phyloP scores from a whole-genome alignment of 768 basidiomycete genomes.

The Podaxis pistillaris region DNA sequence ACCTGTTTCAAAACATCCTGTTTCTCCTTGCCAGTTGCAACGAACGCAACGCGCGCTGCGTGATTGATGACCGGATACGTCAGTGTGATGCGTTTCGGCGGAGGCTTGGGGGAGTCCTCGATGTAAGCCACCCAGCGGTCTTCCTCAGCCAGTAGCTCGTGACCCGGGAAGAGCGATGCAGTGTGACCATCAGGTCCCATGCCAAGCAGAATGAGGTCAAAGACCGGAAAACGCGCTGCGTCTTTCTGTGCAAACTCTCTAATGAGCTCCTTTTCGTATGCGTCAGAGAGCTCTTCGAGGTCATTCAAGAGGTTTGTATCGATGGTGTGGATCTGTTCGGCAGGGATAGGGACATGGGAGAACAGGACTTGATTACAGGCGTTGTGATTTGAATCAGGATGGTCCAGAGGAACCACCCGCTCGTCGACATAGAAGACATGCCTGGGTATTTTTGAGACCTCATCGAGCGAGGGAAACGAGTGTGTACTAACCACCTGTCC shows the following conservation, averaged over 20 bases:
- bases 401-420: conserved; percentile 89
- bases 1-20: conserved; percentile 67
- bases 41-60: conserved; percentile 84
- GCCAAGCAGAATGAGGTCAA: conserved; percentile 95
- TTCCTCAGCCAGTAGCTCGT: conserved; percentile 76
- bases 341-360: conserved; percentile 78
- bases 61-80: conserved; percentile 92
- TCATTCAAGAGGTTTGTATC: conserved; percentile 65
- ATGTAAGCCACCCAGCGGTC: conserved; percentile 95
- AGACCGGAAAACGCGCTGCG: conserved; percentile 93
- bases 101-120: conserved; percentile 93
- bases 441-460: conserved; percentile 45
- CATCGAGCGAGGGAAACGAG: neutral
- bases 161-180: conserved; percentile 95
- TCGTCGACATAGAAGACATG: conserved; percentile 98
- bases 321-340: conserved; percentile 78
- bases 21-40: conserved; percentile 83
- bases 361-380: conserved; percentile 75
- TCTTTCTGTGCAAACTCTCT: conserved; percentile 89
- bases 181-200: conserved; percentile 99
- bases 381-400: conserved; percentile 89
- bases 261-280: conserved; percentile 84
- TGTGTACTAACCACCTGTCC: conserved; percentile 82
- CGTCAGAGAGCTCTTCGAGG: conserved; percentile 77
- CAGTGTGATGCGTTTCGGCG: conserved; percentile 85